These are phyloP conservation scores for Nicotiana tabacum DNA, from an alignment of 257 asterid species.

Conservation along the genomic window DNA sequence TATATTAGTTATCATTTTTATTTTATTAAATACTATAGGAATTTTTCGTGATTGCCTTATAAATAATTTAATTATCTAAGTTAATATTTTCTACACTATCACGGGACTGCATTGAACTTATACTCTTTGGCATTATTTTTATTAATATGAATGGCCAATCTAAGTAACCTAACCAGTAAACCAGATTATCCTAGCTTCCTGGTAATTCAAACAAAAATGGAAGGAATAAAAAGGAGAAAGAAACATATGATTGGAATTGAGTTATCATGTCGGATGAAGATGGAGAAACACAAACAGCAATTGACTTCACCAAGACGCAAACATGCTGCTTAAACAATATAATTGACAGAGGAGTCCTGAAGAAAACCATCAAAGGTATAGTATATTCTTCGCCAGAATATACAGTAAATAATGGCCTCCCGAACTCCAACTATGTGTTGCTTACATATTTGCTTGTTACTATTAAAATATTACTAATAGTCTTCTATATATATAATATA, in stretches of 20 bases:
- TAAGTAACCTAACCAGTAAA: neutral
- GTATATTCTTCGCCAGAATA: slow-evolving; percentile 14
- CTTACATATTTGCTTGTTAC: neutral
- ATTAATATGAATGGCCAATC: neutral
- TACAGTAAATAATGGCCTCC: slow-evolving; percentile 15
- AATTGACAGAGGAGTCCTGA: neutral
- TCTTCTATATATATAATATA: neutral
- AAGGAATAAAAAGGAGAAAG: neutral
- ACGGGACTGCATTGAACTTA: too few species aligned
- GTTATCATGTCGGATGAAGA: slow-evolving; percentile 8
- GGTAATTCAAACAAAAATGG: neutral
- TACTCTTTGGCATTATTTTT: neutral
- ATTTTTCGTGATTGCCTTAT: too few species aligned
- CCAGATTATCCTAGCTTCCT: neutral
- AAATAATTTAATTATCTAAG: too few species aligned
- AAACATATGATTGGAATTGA: neutral
- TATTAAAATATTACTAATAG: neutral
- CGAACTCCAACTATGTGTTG: slow-evolving; percentile 20
- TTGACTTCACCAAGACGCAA: slow-evolving; percentile 5
- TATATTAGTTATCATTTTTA: too few species aligned
- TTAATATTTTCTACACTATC: too few species aligned
- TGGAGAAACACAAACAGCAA: slow-evolving; percentile 11
- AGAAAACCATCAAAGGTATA: neutral
- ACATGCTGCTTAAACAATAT: neutral
- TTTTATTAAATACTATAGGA: too few species aligned